Evolutionary conservation across 345 rosid genomes (phyloP).

Genomic region (Brassica rapa): DNA sequence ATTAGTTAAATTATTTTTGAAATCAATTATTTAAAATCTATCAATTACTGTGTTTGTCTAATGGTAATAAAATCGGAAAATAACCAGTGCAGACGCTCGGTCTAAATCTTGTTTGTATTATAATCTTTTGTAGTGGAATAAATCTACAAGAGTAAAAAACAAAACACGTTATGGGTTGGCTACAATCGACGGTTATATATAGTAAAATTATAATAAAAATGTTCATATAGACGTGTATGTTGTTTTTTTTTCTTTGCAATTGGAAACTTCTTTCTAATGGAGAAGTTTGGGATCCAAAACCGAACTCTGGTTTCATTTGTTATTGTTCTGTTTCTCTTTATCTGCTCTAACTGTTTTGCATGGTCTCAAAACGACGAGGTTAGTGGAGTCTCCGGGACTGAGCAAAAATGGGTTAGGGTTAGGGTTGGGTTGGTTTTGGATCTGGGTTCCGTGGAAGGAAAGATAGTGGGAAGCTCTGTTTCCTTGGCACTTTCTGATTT

Average conservation of each 20-base stretch:
- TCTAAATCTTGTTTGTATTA: not conserved
- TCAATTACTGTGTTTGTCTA: not conserved
- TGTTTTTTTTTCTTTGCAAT: not conserved
- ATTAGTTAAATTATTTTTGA: not conserved
- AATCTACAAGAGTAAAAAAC: not conserved
- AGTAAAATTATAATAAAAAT: not conserved
- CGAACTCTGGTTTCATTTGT: not conserved
- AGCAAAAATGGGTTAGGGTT: not conserved
- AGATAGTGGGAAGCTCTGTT: slow-evolving; percentile 29
- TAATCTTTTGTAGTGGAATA: not conserved
- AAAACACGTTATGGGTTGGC: slow-evolving; percentile 16
- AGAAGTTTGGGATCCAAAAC: slow-evolving; percentile 10
- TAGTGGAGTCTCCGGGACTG: not conserved
- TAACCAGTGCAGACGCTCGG: not conserved
- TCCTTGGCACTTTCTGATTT: slow-evolving; percentile 33
- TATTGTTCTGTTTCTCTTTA: slow-evolving; percentile 15
- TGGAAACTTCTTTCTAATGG: slow-evolving; percentile 15
- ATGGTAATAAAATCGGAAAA: not conserved
- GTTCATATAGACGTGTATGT: not conserved
- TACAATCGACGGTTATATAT: not conserved
- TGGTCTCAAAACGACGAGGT: slow-evolving; percentile 12
- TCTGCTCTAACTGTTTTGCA: not conserved
- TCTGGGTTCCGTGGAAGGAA: slow-evolving; percentile 37
- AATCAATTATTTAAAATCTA: not conserved
- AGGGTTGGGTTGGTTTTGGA: slow-evolving; percentile 36